phyloP scores from a whole-genome alignment of 1,284 basidiomycete genomes.

The Mycena citricolor region DNA sequence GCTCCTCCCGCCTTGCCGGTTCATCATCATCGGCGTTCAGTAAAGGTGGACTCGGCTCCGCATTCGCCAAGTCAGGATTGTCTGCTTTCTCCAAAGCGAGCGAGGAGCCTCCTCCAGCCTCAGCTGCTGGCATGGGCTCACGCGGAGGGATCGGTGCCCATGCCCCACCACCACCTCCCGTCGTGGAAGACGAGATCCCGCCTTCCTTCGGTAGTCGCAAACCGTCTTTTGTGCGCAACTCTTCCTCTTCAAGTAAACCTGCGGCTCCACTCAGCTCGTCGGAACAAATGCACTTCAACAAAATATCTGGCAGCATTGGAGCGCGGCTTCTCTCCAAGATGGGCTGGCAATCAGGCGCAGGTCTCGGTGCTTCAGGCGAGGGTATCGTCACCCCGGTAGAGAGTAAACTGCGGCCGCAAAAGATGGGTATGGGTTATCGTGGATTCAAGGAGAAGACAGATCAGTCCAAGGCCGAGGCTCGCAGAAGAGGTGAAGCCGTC shows the following conservation, averaged over 20 bases:
- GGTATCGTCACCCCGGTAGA: constrained; percentile 91
- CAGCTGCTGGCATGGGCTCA: constrained; percentile 32
- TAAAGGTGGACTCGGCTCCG: constrained; percentile 38
- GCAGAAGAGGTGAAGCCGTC: constrained; percentile 68
- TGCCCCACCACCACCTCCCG: constrained; percentile 27
- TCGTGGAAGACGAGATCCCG: constrained; percentile 32
- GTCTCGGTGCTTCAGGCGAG: constrained; percentile 76
- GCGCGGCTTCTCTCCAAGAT: constrained; percentile 90
- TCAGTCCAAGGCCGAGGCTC: constrained; percentile 84
- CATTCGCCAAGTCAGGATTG: constrained; percentile 31
- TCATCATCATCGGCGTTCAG: constrained; percentile 24
- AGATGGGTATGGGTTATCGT: constrained; percentile 83
- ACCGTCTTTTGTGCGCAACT: constrained; percentile 51
- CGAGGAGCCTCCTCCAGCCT: constrained; percentile 18
- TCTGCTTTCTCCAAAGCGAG: constrained; percentile 29
- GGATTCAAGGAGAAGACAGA: constrained; percentile 88
- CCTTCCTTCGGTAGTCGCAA: constrained; percentile 37
- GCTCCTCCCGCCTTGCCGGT: constrained; percentile 17
- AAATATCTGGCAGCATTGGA: constrained; percentile 76
- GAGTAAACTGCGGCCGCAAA: constrained; percentile 77
- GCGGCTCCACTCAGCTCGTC: constrained; percentile 55
- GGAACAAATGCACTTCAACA: constrained; percentile 79
- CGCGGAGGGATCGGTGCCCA: constrained; percentile 47
- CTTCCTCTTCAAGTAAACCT: constrained; percentile 44
- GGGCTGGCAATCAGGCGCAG: constrained; percentile 88